Percentiles rank a stretch among this genome's conserved stretches.
Evolutionary conservation across 2,329 filamentous ascomycete species (phyloP).

Genomic region (Colletotrichum incanum): DNA sequence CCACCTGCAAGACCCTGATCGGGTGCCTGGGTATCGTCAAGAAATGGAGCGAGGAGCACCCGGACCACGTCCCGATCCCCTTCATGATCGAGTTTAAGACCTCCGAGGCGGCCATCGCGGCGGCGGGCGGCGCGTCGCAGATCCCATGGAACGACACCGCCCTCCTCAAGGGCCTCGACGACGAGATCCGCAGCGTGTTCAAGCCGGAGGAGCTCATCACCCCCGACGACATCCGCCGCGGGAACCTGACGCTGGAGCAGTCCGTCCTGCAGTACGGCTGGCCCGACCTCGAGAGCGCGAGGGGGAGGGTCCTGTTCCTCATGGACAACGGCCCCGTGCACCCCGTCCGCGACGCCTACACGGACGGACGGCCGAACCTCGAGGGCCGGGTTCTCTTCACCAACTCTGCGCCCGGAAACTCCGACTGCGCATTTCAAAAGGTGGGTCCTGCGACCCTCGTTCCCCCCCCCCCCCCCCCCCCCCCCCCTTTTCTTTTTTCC

Average conservation of each 20-base stretch:
- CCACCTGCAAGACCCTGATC: constrained; percentile 62
- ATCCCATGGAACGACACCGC: constrained; percentile 60
- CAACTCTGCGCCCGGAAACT: constrained; percentile 60
- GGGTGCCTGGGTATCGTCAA: constrained; percentile 61
- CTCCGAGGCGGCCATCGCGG: constrained; percentile 44
- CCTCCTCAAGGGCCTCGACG: constrained; percentile 60
- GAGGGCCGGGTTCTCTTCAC: constrained; percentile 65
- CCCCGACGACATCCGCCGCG: constrained; percentile 62
- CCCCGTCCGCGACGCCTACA: constrained; percentile 58
- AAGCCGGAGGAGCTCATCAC: constrained; percentile 57
- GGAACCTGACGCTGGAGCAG: constrained; percentile 60
- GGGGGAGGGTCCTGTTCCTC: constrained; percentile 64
- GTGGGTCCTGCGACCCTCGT: constrained; percentile 21
- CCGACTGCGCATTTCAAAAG: constrained; percentile 65
- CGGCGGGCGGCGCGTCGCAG: constrained; percentile 53
- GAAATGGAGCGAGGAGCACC: constrained; percentile 60
- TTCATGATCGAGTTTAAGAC: constrained; percentile 67
- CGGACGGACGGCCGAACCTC: constrained; percentile 49
- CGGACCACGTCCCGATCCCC: constrained; percentile 61
- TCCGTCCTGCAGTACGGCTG: constrained; percentile 63
- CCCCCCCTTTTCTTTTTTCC: neutral
- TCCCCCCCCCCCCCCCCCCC: no score
- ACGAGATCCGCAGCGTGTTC: constrained; percentile 63
- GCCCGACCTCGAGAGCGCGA: constrained; percentile 60
- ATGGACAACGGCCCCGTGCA: constrained; percentile 65